Evolutionary conservation across 139 green algal species (phyloP), one percentile per base, ranked within the genome.

Genomic region (Trebouxia sp.): DNA sequence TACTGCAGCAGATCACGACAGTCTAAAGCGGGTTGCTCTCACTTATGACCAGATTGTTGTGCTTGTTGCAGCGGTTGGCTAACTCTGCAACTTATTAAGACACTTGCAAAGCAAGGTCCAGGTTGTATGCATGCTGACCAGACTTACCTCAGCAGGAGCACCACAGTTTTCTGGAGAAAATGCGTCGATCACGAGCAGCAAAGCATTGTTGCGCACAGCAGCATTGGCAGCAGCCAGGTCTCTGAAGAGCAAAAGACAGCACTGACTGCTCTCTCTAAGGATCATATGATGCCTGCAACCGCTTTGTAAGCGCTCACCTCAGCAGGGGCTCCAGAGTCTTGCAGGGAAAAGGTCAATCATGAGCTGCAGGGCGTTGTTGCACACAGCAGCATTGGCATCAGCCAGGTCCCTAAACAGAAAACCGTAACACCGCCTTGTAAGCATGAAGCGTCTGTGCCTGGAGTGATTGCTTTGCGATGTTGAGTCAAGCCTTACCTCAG

Each of bases 401-500:
- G 83, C 82, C 53, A 96, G 82, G 0, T 85, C 85, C 0, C 90
- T 81, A 65, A 95, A 96, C 28, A 97, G 83, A 80, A 97, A 90
- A 0, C 93, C 93, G 83, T 91, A 83, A 67, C 95, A 96, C 47
- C 96, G 83, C n/a, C 92, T 86, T 80, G 92, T 77, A 67, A 97
- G 88, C 86, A 94, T 79, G 30, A n/a, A n/a, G 84, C 83, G 65
- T 94, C 91, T n/a, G 95, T 84, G 39, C 83, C 74, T 30, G 83
- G 42, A 32, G 65, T 43, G 20, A 81, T n/a, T n/a, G n/a, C n/a
- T n/a, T n/a, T n/a, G n/a, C n/a, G n/a, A n/a, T n/a, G n/a, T n/a
- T n/a, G n/a, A n/a, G n/a, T n/a, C n/a, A n/a, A n/a, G n/a, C n/a
- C n/a, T n/a, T n/a, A n/a, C n/a, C n/a, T n/a, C n/a, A n/a, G n/a